Evolutionary conservation across 495 filamentous ascomycete genomes (phyloP).

Genomic region (Penicillium taxi): DNA sequence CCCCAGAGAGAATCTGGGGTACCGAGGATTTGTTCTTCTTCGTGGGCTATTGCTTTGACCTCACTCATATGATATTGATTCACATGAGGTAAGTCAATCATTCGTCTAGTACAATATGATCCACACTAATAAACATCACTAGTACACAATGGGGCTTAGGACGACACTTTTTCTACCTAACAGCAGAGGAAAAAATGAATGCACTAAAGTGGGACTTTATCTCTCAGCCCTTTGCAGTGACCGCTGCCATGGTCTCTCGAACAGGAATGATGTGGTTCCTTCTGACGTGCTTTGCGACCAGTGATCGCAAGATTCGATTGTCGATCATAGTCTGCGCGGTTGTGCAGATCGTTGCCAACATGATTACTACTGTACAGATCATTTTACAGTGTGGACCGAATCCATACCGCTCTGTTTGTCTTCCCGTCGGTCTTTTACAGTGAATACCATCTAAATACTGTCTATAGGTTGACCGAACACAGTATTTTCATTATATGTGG

Average conservation of each 20-base stretch:
- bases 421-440: not conserved
- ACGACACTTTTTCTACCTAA: constrained; percentile 26
- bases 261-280: constrained; percentile 37
- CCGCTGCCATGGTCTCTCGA: constrained; percentile 38
- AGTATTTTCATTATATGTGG: constrained; percentile 39
- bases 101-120: not conserved
- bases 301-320: constrained; percentile 21
- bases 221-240: constrained; percentile 33
- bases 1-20: constrained; percentile 28
- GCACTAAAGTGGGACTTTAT: constrained; percentile 29
- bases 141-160: constrained; percentile 28
- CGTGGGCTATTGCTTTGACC: constrained; percentile 22
- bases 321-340: constrained; percentile 25
- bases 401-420: constrained; percentile 24
- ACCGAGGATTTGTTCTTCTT: constrained; percentile 29
- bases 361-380: constrained; percentile 29
- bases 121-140: not conserved
- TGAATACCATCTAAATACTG: constrained; percentile 4
- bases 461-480: constrained; percentile 19
- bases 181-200: constrained; percentile 9
- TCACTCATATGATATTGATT: constrained; percentile 26
- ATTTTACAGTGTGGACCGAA: constrained; percentile 32
- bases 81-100: constrained; percentile 20
- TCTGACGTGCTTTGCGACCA: constrained; percentile 27
- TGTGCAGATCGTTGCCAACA: constrained; percentile 27